Evolutionary conservation across 371 early-diverging fungal species (phyloP), one percentile per base, ranked within the genome.

Genomic region (Umbelopsis sp.): DNA sequence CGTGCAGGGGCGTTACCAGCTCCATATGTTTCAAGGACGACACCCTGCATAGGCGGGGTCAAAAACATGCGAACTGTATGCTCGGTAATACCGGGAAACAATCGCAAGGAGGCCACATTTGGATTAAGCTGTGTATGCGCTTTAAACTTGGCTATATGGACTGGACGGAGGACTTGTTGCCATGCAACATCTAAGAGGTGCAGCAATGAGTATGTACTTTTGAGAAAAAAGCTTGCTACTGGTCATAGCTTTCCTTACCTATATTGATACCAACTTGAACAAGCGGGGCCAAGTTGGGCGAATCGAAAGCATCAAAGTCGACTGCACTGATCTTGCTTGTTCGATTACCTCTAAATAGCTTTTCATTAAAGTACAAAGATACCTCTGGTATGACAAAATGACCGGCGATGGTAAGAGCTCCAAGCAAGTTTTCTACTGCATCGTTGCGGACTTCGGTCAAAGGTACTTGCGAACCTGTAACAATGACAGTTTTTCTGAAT

Each of bases 321-420:
- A 96, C 91, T 0, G 99, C 96, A 69, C 96, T 92, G 37, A 94
- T 86, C 73, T 99, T 99, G 44, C 93, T 89, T n/a, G 90, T 86
- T 65, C 99, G 86, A 71, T 98, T 99, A 44, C 98, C 99, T n/a
- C 98, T 87, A 74, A 88, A 97, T 20, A 99, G 85, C 72, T 94
- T 94, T 78, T 98, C 92, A 72, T 89, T 88, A 77, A 99, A 99
- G 80, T 95, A 98, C 12, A 99, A 85, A 12, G 89, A 81, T 8
- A 98, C 99, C 78, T 99, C 99, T 1, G 99, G 98, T 69, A 99
- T 98, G 20, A 96, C 93, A 87, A 94, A 98, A 74, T 99, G 98
- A 0, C 98, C 97, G 25, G 95, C 96, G 69, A 95, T 89, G 4
- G 93, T 93, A 20, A 95, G 77, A 1, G 95, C 93, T 5, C 97